These are phyloP conservation scores for Xylaria bambusicola DNA, from an alignment of 495 filamentous ascomycete genomes.

Conservation along the genomic window DNA sequence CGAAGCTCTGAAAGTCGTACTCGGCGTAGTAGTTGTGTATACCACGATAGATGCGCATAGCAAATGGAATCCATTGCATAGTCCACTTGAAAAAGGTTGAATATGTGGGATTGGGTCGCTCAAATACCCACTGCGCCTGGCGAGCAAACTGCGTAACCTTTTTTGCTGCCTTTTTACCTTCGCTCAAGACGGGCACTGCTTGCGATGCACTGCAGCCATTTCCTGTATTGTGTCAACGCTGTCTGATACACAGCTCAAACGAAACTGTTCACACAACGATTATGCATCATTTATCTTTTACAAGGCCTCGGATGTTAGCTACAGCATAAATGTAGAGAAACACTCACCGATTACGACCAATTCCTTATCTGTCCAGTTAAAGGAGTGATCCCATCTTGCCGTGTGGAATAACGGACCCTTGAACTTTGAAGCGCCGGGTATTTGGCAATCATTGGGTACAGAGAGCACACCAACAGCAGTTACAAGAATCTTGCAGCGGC, in stretches of 20 bases:
- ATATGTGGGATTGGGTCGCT: conserved; percentile 29
- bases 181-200: conserved; percentile 41
- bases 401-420: conserved; percentile 54
- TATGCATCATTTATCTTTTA: too few relatives aligned
- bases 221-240: conserved; percentile 15
- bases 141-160: conserved; percentile 64
- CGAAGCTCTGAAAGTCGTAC: conserved; percentile 41
- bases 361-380: conserved; percentile 52
- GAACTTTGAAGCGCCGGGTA: conserved; percentile 49
- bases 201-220: conserved; percentile 48
- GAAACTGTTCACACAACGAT: too few relatives aligned
- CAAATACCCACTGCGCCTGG: conserved; percentile 62
- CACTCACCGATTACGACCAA: conserved; percentile 54
- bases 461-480: conserved; percentile 56
- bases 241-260: too few relatives aligned
- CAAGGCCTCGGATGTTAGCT: too few relatives aligned
- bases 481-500: conserved; percentile 56
- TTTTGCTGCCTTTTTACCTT: conserved; percentile 41
- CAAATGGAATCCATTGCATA: conserved; percentile 25
- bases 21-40: conserved; percentile 23
- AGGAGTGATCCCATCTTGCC: conserved; percentile 52
- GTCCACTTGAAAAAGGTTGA: conserved; percentile 8
- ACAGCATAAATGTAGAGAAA: conserved; percentile 27
- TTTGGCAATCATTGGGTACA: conserved; percentile 41
- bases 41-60: conserved; percentile 22